phyloP scores from a whole-genome alignment of 257 asterid genomes.

The Solanum medicagineum region DNA sequence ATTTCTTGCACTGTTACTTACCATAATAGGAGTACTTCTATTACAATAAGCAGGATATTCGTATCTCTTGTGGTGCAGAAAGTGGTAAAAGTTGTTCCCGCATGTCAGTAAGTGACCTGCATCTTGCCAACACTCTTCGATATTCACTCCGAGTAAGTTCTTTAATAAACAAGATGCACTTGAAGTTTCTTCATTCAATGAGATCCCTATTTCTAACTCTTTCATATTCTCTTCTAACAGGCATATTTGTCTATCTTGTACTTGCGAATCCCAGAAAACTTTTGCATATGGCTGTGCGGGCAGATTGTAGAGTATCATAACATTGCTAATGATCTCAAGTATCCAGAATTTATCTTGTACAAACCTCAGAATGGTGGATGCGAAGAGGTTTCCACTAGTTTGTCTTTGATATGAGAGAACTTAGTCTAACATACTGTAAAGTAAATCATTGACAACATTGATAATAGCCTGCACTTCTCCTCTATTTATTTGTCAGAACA shows the following conservation, averaged over 20 bases:
- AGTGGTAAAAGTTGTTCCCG: conserved; percentile 14
- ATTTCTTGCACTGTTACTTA: background rate
- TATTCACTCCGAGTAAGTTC: conserved; percentile 78
- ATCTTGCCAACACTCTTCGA: conserved; percentile 70
- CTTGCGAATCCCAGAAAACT: conserved; percentile 43
- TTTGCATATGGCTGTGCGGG: conserved; percentile 60
- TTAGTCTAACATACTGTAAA: background rate
- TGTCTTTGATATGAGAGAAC: background rate
- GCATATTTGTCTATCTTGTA: conserved; percentile 78
- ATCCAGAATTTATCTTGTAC: conserved; percentile 64
- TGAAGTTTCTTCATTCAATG: background rate
- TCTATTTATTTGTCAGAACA: background rate
- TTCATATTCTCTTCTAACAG: conserved; percentile 29
- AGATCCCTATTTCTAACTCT: background rate
- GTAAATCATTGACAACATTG: background rate
- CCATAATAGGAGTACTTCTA: conserved; percentile 1
- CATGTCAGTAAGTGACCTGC: conserved; percentile 32
- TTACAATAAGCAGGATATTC: conserved; percentile 54
- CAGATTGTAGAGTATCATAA: conserved; percentile 50
- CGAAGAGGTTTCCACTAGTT: conserved; percentile 15
- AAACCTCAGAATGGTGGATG: conserved; percentile 56
- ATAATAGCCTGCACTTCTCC: background rate
- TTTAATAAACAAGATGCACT: background rate
- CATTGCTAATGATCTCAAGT: conserved; percentile 68
- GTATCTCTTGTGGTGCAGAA: conserved; percentile 26